Conservation (phyloP, 2,329 filamentous ascomycete species). For the Neobulgaria alba region DNA sequence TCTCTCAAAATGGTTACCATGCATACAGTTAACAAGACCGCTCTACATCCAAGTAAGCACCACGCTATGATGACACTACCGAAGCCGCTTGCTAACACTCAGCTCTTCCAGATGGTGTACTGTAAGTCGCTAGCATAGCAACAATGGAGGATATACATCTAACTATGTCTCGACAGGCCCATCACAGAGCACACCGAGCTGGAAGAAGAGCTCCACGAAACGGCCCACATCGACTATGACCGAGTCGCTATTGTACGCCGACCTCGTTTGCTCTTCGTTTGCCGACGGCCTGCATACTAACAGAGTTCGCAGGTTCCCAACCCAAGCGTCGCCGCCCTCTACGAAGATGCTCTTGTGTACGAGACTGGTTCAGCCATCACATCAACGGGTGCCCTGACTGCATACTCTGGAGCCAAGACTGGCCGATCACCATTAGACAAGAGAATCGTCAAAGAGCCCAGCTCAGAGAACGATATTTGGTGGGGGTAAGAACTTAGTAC, state of each 20-base stretch:
- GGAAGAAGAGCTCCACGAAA: slow-evolving; percentile 95
- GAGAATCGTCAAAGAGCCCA: slow-evolving; percentile 86
- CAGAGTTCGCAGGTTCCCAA: slow-evolving; percentile 57
- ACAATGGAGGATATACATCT: not conserved
- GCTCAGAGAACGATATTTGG: slow-evolving; percentile 90
- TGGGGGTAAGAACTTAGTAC: slow-evolving; percentile 54
- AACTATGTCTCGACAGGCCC: slow-evolving; percentile 45
- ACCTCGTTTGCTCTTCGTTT: not conserved
- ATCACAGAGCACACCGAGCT: slow-evolving; percentile 87
- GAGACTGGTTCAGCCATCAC: slow-evolving; percentile 97
- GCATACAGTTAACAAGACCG: slow-evolving; percentile 25
- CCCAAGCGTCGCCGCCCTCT: slow-evolving; percentile 78
- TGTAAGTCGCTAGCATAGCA: not conserved
- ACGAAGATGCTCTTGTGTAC: slow-evolving; percentile 98
- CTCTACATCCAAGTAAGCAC: slow-evolving; percentile 20
- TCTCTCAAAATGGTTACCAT: slow-evolving; percentile 25
- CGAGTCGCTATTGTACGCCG: slow-evolving; percentile 88
- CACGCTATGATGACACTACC: not conserved
- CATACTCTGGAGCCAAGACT: slow-evolving; percentile 97
- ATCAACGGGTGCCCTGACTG: slow-evolving; percentile 86
- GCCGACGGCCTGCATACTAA: slow-evolving; percentile 3
- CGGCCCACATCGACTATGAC: slow-evolving; percentile 98
- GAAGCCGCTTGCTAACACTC: slow-evolving; percentile 9
- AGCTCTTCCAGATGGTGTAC: slow-evolving; percentile 1
- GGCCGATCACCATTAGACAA: slow-evolving; percentile 95